phyloP scores from a whole-genome alignment of 176 grass and related monocot species.

The Oryza rufipogon region DNA sequence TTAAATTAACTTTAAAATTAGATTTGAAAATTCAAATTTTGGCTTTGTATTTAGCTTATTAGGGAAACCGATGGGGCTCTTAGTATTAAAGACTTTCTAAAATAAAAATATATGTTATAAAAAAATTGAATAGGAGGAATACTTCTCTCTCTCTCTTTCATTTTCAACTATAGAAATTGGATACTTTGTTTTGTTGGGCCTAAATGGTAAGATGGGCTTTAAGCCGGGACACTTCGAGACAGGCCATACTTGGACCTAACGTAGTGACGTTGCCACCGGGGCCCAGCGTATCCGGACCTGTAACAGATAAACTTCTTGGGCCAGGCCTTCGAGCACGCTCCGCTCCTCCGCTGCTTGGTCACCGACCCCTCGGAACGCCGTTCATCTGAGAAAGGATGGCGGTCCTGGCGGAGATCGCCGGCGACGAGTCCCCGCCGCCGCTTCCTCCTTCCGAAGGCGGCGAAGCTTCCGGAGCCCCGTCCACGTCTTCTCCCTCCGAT shows the following conservation, averaged over 20 bases:
- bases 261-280: not conserved
- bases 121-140: no score
- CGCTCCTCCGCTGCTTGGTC: not conserved
- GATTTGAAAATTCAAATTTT: no score
- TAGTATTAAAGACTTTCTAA: no score
- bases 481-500: not conserved
- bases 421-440: constrained; percentile 23
- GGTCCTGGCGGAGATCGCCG: constrained; percentile 56
- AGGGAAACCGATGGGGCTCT: no score
- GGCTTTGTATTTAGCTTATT: no score
- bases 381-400: not conserved
- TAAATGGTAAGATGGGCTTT: not conserved
- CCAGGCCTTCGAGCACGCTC: not conserved
- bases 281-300: not conserved
- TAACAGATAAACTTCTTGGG: not conserved
- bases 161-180: no score
- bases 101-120: no score
- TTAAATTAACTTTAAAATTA: no score
- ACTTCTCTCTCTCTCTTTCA: no score
- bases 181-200: not conserved
- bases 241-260: not conserved
- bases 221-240: not conserved
- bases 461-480: not conserved
- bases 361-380: not conserved
- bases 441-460: not conserved